Conservation (phyloP, 176 grass and related monocot genomes). For the Ampelocalamus luodianensis region DNA sequence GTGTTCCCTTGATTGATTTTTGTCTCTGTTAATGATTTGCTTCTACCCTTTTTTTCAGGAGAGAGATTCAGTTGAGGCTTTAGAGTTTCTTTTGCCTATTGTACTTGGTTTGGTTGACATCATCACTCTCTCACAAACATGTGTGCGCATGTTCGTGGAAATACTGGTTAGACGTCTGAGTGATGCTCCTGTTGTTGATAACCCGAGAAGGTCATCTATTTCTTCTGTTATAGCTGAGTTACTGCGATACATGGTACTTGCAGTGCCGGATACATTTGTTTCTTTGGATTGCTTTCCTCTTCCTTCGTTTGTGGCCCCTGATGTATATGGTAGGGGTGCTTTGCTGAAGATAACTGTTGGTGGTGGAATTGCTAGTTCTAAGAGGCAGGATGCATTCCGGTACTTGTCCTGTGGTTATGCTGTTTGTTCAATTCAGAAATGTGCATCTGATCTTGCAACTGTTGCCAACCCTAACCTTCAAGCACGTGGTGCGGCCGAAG, state of each 20-base stretch:
- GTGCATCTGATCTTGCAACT: slow-evolving; percentile 68
- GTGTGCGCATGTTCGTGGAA: slow-evolving; percentile 79
- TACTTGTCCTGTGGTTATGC: slow-evolving; percentile 89
- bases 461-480: slow-evolving; percentile 89
- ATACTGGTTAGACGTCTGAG: slow-evolving; percentile 62
- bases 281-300: slow-evolving; percentile 98
- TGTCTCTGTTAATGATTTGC: slow-evolving; percentile 35
- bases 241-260: slow-evolving; percentile 80
- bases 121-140: slow-evolving; percentile 85
- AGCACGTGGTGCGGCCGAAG: slow-evolving; percentile 83
- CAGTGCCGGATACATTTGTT: slow-evolving; percentile 96
- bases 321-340: slow-evolving; percentile 68
- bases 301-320: slow-evolving; percentile 72
- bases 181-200: slow-evolving; percentile 62
- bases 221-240: slow-evolving; percentile 73
- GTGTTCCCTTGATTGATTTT: slow-evolving; percentile 24
- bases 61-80: slow-evolving; percentile 77
- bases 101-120: slow-evolving; percentile 72
- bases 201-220: slow-evolving; percentile 65
- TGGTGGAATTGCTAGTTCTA: slow-evolving; percentile 65
- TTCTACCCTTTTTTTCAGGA: slow-evolving; percentile 65
- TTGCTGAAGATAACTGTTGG: slow-evolving; percentile 67
- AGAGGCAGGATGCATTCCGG: slow-evolving; percentile 69
- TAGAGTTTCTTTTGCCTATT: slow-evolving; percentile 90
- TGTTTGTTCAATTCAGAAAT: slow-evolving; percentile 81